Conservation (phyloP, 495 filamentous ascomycete species). For the Hyaloscypha hepaticicola region DNA sequence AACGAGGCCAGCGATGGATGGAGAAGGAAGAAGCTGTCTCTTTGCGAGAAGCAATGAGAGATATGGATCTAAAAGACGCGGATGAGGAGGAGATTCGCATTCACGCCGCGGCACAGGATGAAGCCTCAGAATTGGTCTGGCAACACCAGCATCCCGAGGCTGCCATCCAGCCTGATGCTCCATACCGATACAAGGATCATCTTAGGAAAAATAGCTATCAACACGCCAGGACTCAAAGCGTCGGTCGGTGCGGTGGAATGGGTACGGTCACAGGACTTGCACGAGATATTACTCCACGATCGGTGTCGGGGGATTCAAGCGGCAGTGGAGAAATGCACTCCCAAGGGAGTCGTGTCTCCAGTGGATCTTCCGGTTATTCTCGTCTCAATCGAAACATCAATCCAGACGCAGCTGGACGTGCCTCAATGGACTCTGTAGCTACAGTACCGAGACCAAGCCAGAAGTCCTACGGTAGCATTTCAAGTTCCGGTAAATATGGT, state of each 20-base stretch:
- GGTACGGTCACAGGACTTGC: slow-evolving; percentile 51
- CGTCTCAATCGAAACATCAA: slow-evolving; percentile 19
- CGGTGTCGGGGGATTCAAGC: slow-evolving; percentile 50
- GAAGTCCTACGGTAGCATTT: slow-evolving; percentile 30
- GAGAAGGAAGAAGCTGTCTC: slow-evolving; percentile 83
- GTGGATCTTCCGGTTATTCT: slow-evolving; percentile 23
- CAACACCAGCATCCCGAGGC: slow-evolving; percentile 70
- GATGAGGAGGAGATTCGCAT: slow-evolving; percentile 63
- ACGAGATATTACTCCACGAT: slow-evolving; percentile 44
- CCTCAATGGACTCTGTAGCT: slow-evolving; percentile 20
- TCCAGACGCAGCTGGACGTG: slow-evolving; percentile 5
- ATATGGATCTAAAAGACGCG: slow-evolving; percentile 59
- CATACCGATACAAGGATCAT: slow-evolving; percentile 56
- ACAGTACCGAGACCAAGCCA: background rate
- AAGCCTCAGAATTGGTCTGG: slow-evolving; percentile 86
- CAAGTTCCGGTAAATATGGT: slow-evolving; percentile 1
- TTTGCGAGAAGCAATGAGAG: slow-evolving; percentile 75
- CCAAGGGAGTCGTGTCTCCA: slow-evolving; percentile 27
- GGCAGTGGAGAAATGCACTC: slow-evolving; percentile 37
- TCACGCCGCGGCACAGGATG: slow-evolving; percentile 75
- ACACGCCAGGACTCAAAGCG: slow-evolving; percentile 60
- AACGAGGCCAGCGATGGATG: slow-evolving; percentile 77
- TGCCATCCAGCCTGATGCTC: slow-evolving; percentile 48
- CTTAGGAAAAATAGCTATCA: slow-evolving; percentile 59
- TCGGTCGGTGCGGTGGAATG: slow-evolving; percentile 46